A percentile compares a stretch with the other conserved stretches of the same genome.
Evolutionary conservation across 2,329 filamentous ascomycete genomes (phyloP).

Genomic region (Dothidotthia symphoricarpi): DNA sequence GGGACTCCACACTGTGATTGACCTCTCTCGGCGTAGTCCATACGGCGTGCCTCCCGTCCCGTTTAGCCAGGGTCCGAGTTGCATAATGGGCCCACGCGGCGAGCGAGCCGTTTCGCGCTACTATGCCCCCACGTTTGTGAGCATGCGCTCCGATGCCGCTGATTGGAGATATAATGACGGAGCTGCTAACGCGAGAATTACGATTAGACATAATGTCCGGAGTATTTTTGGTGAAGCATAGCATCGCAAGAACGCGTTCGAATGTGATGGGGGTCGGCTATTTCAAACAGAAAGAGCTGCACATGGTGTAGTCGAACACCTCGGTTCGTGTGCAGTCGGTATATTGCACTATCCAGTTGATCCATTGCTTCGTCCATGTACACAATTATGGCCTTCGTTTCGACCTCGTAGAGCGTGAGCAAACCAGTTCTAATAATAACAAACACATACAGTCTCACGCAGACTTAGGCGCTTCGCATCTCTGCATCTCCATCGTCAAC

Average conservation of each 20-base stretch:
- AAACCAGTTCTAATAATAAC: constrained; percentile 16
- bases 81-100: neutral
- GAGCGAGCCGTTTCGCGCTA: constrained; percentile 7
- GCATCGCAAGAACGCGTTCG: too few relatives aligned
- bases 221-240: too few relatives aligned
- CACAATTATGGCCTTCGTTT: constrained; percentile 6
- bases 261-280: too few relatives aligned
- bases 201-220: too few relatives aligned
- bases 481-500: constrained; percentile 29
- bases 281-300: too few relatives aligned
- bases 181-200: neutral
- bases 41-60: neutral
- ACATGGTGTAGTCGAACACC: too few relatives aligned
- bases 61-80: neutral
- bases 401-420: constrained; percentile 29
- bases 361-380: too few relatives aligned
- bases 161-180: constrained; percentile 6
- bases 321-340: too few relatives aligned
- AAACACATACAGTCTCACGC: constrained; percentile 1
- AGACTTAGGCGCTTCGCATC: constrained; percentile 29
- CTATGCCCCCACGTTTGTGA: constrained; percentile 7
- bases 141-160: neutral
- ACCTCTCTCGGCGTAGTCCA: neutral
- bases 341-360: too few relatives aligned
- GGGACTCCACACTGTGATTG: too few relatives aligned